phyloP scores from a whole-genome alignment of 2,329 filamentous ascomycete genomes.

The Fusarium pilosicola region DNA sequence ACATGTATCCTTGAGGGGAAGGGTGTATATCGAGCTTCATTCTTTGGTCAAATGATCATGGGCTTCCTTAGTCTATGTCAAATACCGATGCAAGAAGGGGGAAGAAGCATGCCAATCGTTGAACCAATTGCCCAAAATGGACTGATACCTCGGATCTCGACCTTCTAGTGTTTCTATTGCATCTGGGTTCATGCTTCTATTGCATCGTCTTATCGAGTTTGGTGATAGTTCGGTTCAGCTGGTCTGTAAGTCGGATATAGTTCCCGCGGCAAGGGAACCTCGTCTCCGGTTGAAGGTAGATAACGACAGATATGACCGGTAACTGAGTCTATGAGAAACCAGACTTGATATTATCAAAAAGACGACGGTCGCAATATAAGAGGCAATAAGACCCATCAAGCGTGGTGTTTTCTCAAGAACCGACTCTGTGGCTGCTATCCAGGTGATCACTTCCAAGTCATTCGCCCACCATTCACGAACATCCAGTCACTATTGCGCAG shows the following conservation, averaged over 20 bases:
- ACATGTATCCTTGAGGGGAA: neutral
- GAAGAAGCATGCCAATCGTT: neutral
- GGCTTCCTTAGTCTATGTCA: neutral
- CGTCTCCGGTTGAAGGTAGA: neutral
- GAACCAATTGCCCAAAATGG: neutral
- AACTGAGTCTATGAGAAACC: neutral
- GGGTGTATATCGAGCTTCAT: neutral
- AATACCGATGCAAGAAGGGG: neutral
- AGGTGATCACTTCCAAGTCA: neutral
- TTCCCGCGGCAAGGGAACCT: slow-evolving; percentile 8
- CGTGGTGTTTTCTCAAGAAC: neutral
- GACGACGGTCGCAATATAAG: neutral
- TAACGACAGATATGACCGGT: neutral
- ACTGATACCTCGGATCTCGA: neutral
- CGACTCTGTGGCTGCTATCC: neutral
- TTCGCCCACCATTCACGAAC: neutral
- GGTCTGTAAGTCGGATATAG: slow-evolving; percentile 20
- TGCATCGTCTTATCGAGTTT: neutral
- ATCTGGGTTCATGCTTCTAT: neutral
- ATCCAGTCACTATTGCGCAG: neutral
- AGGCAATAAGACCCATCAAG: neutral
- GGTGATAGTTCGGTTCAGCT: neutral
- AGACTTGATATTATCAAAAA: neutral
- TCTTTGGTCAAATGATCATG: neutral
- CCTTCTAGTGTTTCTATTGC: neutral